Evolutionary conservation across 495 filamentous ascomycete genomes (phyloP).

Genomic region (Aspergillus wentii): DNA sequence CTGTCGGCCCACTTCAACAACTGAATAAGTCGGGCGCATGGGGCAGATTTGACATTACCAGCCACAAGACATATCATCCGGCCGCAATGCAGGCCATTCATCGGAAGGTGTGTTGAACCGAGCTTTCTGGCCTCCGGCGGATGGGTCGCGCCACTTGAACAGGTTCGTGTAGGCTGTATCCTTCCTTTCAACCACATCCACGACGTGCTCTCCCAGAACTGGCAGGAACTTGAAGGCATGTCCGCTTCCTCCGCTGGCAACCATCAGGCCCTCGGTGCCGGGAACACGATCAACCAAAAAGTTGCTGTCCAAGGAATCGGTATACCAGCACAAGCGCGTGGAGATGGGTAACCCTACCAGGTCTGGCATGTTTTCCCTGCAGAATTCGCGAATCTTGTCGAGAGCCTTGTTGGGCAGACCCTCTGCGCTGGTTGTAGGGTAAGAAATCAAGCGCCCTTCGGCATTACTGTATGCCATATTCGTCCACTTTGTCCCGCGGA

Average conservation of each 20-base stretch:
- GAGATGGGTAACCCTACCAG: slow-evolving; percentile 26
- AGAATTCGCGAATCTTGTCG: slow-evolving; percentile 21
- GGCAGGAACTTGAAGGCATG: slow-evolving; percentile 81
- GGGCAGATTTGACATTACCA: too few relatives aligned
- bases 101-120: too few relatives aligned
- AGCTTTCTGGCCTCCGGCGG: too few relatives aligned
- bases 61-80: too few relatives aligned
- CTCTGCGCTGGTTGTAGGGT: slow-evolving; percentile 24
- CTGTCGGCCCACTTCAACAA: too few relatives aligned
- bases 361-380: slow-evolving; percentile 29
- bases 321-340: slow-evolving; percentile 75
- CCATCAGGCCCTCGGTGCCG: slow-evolving; percentile 51
- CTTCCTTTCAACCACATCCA: slow-evolving; percentile 52
- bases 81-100: too few relatives aligned
- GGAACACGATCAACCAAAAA: slow-evolving; percentile 67
- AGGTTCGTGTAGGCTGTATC: too few relatives aligned
- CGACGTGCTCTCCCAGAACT: slow-evolving; percentile 65
- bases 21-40: too few relatives aligned
- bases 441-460: slow-evolving; percentile 24
- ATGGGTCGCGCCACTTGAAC: too few relatives aligned
- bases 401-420: slow-evolving; percentile 8
- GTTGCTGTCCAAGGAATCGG: slow-evolving; percentile 62
- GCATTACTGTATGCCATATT: slow-evolving; percentile 19
- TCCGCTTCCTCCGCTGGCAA: slow-evolving; percentile 71
- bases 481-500: slow-evolving; percentile 38